Percentiles rank a stretch among this genome's conserved stretches.
These are phyloP conservation scores for Schwanniomyces yamadae DNA, from an alignment of 805 yeast species.

Conservation along the genomic window DNA sequence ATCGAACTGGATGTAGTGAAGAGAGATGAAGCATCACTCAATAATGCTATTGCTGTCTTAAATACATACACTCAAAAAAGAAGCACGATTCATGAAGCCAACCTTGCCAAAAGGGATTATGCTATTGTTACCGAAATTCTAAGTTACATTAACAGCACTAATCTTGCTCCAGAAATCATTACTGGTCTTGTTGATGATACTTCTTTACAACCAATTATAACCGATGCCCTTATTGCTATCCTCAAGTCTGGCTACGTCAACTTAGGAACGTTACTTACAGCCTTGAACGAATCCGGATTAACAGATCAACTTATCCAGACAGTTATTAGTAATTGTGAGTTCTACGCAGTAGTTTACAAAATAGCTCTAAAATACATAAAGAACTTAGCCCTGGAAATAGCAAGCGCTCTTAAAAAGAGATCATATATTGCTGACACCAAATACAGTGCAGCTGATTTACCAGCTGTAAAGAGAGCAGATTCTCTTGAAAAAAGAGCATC, in stretches of 20 bases:
- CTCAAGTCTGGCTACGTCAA: conserved; percentile 33
- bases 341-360: conserved; percentile 39
- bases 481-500: conserved; percentile 13
- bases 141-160: conserved; percentile 34
- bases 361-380: conserved; percentile 31
- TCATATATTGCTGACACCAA: no score
- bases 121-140: conserved; percentile 42
- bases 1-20: conserved; percentile 14
- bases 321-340: conserved; percentile 36
- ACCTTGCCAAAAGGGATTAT: conserved; percentile 36
- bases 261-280: conserved; percentile 35
- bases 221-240: conserved; percentile 24
- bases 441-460: background rate
- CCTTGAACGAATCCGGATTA: conserved; percentile 43
- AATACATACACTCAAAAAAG: conserved; percentile 31
- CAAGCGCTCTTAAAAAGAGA: conserved; percentile 20
- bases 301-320: conserved; percentile 35
- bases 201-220: conserved; percentile 28
- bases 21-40: conserved; percentile 23
- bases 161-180: conserved; percentile 36
- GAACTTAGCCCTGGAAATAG: conserved; percentile 29
- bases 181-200: conserved; percentile 32
- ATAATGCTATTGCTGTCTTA: conserved; percentile 27
- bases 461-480: conserved; percentile 6
- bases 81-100: conserved; percentile 19